Conservation (phyloP, 768 basidiomycete species). For the Tricholoma sp. region DNA sequence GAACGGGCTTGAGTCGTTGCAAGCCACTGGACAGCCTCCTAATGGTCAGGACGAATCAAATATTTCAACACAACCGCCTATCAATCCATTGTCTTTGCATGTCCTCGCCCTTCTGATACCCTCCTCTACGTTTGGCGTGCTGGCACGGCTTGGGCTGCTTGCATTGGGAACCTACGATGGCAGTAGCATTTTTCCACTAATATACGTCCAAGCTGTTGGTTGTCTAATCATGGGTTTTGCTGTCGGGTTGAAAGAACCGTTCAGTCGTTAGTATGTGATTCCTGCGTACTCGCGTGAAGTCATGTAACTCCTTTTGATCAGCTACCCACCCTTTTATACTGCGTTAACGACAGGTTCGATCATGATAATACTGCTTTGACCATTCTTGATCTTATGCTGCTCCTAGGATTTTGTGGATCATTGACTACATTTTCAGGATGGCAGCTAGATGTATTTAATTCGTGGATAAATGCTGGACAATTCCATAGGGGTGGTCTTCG, state of each 20-base stretch:
- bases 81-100: slow-evolving; percentile 52
- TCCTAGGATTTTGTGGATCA: slow-evolving; percentile 91
- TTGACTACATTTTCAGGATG: slow-evolving; percentile 95
- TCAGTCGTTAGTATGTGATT: slow-evolving; percentile 66
- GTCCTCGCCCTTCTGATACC: slow-evolving; percentile 72
- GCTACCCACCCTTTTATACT: slow-evolving; percentile 85
- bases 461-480: slow-evolving; percentile 69
- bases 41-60: slow-evolving; percentile 18
- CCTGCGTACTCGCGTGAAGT: neutral
- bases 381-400: neutral
- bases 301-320: slow-evolving; percentile 24
- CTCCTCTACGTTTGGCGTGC: slow-evolving; percentile 78
- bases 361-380: neutral
- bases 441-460: slow-evolving; percentile 83
- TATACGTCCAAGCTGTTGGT: slow-evolving; percentile 82
- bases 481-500: slow-evolving; percentile 59
- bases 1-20: slow-evolving; percentile 20
- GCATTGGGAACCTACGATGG: slow-evolving; percentile 75
- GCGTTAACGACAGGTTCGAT: slow-evolving; percentile 74
- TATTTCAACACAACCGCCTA: slow-evolving; percentile 24
- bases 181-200: slow-evolving; percentile 70
- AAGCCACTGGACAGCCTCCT: slow-evolving; percentile 33
- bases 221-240: slow-evolving; percentile 90
- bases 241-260: slow-evolving; percentile 61
- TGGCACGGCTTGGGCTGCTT: slow-evolving; percentile 74